Evolutionary conservation across 345 rosid species (phyloP).

Genomic region (Eutrema japonicum): DNA sequence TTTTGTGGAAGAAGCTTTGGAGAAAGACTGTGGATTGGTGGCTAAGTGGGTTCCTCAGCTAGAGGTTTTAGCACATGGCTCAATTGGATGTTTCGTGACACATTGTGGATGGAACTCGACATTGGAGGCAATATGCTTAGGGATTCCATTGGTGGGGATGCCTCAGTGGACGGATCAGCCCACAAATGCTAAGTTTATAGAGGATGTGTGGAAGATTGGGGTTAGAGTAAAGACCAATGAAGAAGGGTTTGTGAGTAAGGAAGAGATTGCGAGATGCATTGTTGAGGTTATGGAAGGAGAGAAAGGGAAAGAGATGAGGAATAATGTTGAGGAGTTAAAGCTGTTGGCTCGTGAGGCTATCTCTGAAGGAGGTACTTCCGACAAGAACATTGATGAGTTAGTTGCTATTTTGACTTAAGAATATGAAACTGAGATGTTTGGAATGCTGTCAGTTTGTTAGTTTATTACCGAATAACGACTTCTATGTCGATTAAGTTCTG

Average conservation of each 20-base stretch:
- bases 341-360: conserved; percentile 52
- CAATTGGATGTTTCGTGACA: conserved; percentile 65
- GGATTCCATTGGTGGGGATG: conserved; percentile 63
- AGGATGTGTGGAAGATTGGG: conserved; percentile 66
- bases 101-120: conserved; percentile 81
- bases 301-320: conserved; percentile 48
- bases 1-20: conserved; percentile 45
- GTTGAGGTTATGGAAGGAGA: conserved; percentile 61
- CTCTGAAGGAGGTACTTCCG: conserved; percentile 57
- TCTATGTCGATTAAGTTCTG: conserved; percentile 7
- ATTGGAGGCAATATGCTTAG: conserved; percentile 62
- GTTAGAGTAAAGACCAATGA: conserved; percentile 46
- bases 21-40: conserved; percentile 46
- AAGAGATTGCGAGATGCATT: conserved; percentile 50
- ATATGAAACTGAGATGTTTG: neutral
- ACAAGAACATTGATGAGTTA: conserved; percentile 48
- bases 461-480: conserved; percentile 7
- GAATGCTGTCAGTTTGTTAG: neutral
- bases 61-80: conserved; percentile 54
- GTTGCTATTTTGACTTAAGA: conserved; percentile 29
- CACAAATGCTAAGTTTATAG: conserved; percentile 57
- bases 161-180: conserved; percentile 68
- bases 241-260: conserved; percentile 39
- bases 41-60: conserved; percentile 64
- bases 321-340: conserved; percentile 48